Evolutionary conservation across 1,284 basidiomycete species (phyloP).

Genomic region (Rhodotorula sp.): DNA sequence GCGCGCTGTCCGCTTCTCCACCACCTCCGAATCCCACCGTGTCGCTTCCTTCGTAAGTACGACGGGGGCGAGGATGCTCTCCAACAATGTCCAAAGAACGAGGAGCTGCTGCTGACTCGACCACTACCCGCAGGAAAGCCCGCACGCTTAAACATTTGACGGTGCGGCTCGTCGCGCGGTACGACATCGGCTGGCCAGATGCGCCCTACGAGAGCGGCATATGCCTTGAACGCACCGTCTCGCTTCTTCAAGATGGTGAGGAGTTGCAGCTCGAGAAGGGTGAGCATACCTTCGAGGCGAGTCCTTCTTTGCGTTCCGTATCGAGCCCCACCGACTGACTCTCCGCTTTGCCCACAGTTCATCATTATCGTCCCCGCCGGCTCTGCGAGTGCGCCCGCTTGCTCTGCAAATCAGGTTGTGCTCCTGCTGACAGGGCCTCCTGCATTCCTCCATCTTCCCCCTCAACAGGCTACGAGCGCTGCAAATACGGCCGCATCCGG

Average conservation of each 20-base stretch:
- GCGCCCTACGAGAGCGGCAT: conserved; percentile 37
- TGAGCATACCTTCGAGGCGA: conserved; percentile 37
- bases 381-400: conserved; percentile 19
- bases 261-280: conserved; percentile 35
- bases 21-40: too few species aligned
- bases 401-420: neutral
- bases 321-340: too few species aligned
- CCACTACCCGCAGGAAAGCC: too few species aligned
- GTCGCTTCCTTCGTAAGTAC: too few species aligned
- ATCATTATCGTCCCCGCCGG: conserved; percentile 37
- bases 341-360: conserved; percentile 14
- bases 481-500: conserved; percentile 34
- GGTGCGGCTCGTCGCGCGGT: conserved; percentile 22
- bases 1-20: neutral
- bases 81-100: too few species aligned
- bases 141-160: conserved; percentile 32
- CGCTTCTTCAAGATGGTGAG: conserved; percentile 24
- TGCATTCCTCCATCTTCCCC: neutral
- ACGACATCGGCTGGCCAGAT: conserved; percentile 39
- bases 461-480: conserved; percentile 34
- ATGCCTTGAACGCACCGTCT: conserved; percentile 36
- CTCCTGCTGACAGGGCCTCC: neutral
- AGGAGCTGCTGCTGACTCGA: too few species aligned
- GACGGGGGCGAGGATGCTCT: too few species aligned
- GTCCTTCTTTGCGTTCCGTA: neutral